Evolutionary conservation across 169 alveolate genomes (phyloP), one percentile per base, ranked within the genome.

Genomic region (Eimeria falciformis): DNA sequence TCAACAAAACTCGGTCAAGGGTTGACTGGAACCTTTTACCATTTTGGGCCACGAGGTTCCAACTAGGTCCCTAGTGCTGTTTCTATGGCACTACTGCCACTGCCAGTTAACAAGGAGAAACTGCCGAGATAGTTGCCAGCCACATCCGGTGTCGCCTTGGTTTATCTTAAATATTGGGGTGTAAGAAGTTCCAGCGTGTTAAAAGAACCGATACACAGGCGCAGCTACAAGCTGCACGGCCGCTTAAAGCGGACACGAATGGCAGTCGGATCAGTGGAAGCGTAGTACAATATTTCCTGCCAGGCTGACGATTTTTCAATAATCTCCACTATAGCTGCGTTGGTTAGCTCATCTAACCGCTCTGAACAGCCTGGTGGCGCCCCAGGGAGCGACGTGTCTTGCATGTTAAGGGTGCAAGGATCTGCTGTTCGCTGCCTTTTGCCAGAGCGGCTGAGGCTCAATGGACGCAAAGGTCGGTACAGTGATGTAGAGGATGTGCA

Each of bases 401-500:
- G 73, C 73, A 62, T 0, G 29, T n/a, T 2, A 0, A 12, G 0
- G n/a, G 12, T 62, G 73, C 73, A 6, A 1, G 81, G 81, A 33
- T 68, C 47, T 33, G 17, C 81, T 27, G 81, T 68, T n/a, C 50
- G 81, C 47, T 68, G 81, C 47, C 81, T 23, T 27, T 68, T 68
- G 12, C 53, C 81, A 6, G 81, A 68, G 25, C 81, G 81, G n/a
- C 47, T 4, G 50, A 68, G 81, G 12, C 73, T 21, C 18, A 12
- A 12, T 12, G 62, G 62, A 12, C 11, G 62, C 62, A 50, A 21
- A 21, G 23, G 62, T 0, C 23, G 11, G 62, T 21, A 50, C 40
- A 23, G 23, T 14, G 11, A 23, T 62, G 23, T 23, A 33, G 73
- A 62, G n/a, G 40, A 23, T 12, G 73, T 9, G 11, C 73, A 21